Percentiles rank a stretch among this genome's conserved stretches.
These are phyloP conservation scores for Schizosaccharomyces lindneri DNA, from an alignment of 805 yeast species.

Conservation along the genomic window DNA sequence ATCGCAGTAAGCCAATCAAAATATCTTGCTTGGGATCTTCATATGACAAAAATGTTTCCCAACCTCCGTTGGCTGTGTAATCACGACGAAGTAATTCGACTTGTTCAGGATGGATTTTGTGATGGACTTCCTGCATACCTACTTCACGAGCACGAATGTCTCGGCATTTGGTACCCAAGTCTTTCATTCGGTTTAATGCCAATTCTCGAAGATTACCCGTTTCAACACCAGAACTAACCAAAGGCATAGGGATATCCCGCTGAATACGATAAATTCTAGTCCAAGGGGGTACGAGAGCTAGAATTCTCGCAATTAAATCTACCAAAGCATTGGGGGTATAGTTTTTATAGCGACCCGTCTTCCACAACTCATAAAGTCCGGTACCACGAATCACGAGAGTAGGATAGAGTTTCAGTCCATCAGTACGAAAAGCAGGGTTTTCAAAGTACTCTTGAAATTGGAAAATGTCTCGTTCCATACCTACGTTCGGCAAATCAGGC, in stretches of 20 bases:
- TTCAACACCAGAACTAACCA: conserved; percentile 92
- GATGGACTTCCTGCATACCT: conserved; percentile 95
- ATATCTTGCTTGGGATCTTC: conserved; percentile 96
- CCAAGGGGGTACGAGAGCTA: conserved; percentile 97
- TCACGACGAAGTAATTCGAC: conserved; percentile 88
- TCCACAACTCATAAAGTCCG: conserved; percentile 91
- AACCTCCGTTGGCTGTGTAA: conserved; percentile 91
- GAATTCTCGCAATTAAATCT: conserved; percentile 81
- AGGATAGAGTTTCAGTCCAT: conserved; percentile 85
- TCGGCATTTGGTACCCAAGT: conserved; percentile 84
- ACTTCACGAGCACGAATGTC: conserved; percentile 96
- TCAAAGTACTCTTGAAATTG: conserved; percentile 93
- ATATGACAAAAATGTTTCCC: conserved; percentile 91
- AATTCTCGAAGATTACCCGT: conserved; percentile 89
- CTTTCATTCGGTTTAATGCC: conserved; percentile 93
- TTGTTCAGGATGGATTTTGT: conserved; percentile 88
- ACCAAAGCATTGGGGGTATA: conserved; percentile 85
- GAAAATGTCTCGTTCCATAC: conserved; percentile 91
- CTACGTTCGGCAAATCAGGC: conserved; percentile 97
- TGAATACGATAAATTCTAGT: conserved; percentile 95
- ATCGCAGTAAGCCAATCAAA: conserved; percentile 66
- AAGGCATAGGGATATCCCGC: conserved; percentile 96
- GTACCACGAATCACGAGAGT: conserved; percentile 93
- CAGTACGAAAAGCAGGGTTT: conserved; percentile 89
- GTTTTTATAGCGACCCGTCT: conserved; percentile 78